A percentile compares a stretch with the other conserved stretches of the same genome.
Conservation (phyloP, 2,329 filamentous ascomycete species). For the Ceratocystis diversiconidia region DNA sequence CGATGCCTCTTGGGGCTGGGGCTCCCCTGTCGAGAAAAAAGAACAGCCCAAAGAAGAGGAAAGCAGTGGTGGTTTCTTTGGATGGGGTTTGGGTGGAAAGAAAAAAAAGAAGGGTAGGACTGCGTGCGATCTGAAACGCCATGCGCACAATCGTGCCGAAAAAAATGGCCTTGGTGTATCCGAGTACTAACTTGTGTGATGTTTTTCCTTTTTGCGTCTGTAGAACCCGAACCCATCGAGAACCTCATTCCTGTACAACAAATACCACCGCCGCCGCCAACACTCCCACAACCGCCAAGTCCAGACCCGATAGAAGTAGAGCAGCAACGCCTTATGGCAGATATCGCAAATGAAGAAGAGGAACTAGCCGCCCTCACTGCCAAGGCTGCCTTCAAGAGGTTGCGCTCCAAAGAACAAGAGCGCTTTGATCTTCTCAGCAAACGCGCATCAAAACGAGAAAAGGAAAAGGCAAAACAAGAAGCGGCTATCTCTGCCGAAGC, state of each 20-base stretch:
- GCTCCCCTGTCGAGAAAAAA: slow-evolving; percentile 4
- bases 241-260: slow-evolving; percentile 5
- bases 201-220: neutral
- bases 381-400: slow-evolving; percentile 1
- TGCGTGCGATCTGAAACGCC: neutral
- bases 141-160: neutral
- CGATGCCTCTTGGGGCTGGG: slow-evolving; percentile 11
- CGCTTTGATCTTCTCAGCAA: slow-evolving; percentile 10
- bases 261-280: neutral
- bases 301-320: slow-evolving; percentile 7
- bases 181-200: neutral
- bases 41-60: slow-evolving; percentile 12
- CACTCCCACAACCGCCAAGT: slow-evolving; percentile 8
- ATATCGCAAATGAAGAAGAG: slow-evolving; percentile 13
- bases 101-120: slow-evolving; percentile 14
- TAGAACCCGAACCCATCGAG: slow-evolving; percentile 10
- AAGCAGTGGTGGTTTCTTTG: slow-evolving; percentile 10
- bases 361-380: slow-evolving; percentile 6
- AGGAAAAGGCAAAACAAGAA: slow-evolving; percentile 18
- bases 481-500: slow-evolving; percentile 15
- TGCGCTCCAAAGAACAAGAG: slow-evolving; percentile 11
- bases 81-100: neutral
- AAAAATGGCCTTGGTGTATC: neutral
- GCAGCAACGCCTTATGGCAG: slow-evolving; percentile 10
- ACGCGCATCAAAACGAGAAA: slow-evolving; percentile 14